Base-by-base conservation (phyloP, 495 filamentous ascomycete species). In the Daldinia decipiens region DNA sequence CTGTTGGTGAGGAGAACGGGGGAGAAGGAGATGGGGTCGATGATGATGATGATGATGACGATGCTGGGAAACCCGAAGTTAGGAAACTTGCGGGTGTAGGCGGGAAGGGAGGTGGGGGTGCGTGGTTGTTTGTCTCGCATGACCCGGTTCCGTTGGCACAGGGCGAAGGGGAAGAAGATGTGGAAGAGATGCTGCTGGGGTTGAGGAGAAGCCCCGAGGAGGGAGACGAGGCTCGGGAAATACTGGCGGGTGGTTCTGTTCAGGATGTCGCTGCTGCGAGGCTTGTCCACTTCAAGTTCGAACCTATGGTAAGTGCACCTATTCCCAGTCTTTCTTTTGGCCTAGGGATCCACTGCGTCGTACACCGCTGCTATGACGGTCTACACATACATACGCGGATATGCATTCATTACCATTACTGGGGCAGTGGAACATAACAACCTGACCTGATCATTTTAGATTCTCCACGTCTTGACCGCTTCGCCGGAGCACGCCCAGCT, bases 71-170 rank as follows among this genome's bases (percentile, higher is more conserved):
- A 15, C 62, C n/a, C 0, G 66, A 57, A 38, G 59, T 11, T 17
- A 71, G 54, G 62, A 77, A 59, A 67, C 80, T 83, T 53, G 86
- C 83, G 32, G 84, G 85, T 19, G 83, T 87, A 29, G 93, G 92
- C 1, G 93, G 93, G 1, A 96, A 97, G 77, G 93, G 93, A 2
- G 87, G 85, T 39, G 91, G 91, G 1, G 93, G 93, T 15, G 83
- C 83, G 74, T 98, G 94, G 93, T 78, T 97, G 55, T 97, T 89
- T 82, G 90, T 95, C 38, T 93, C 92, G 43, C 95, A 98, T 81
- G 88, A 91, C 56, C 88, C 91, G 13, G 78, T 95, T 38, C 75
- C 79, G 26, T 65, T 79, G 2, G 55, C 34, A 72, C 73, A 40
- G 60, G 45, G 39, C 72, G 74, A 21, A 38, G 54, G 47, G 55